phyloP scores from a whole-genome alignment of 108 stramenopile species.

The Nannochloropsis oceanica region DNA sequence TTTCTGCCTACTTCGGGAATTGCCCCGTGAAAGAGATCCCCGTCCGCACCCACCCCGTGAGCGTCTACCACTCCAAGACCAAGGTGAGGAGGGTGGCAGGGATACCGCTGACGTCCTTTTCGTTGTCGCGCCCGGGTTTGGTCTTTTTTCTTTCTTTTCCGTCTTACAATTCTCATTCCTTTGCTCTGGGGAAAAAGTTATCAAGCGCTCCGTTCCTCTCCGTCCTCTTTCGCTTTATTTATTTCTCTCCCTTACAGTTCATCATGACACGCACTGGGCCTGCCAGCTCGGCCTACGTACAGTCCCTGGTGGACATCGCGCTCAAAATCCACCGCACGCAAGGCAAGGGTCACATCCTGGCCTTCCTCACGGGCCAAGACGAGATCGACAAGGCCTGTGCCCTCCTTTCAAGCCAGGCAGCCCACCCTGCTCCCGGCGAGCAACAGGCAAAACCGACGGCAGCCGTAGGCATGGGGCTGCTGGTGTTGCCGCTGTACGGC shows the following conservation, averaged over 20 bases:
- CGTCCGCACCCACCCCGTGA: slow-evolving; percentile 34
- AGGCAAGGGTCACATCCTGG: slow-evolving; percentile 33
- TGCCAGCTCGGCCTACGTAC: slow-evolving; percentile 18
- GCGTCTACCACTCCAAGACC: slow-evolving; percentile 43
- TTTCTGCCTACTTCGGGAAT: slow-evolving; percentile 27
- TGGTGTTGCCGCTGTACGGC: slow-evolving; percentile 72
- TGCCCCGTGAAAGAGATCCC: slow-evolving; percentile 31
- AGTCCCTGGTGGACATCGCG: slow-evolving; percentile 30
- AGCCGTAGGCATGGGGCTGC: slow-evolving; percentile 2
- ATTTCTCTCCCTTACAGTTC: not conserved
- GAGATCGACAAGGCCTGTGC: slow-evolving; percentile 36
- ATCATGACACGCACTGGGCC: slow-evolving; percentile 34
- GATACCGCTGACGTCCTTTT: no score
- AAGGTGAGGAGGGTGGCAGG: not conserved
- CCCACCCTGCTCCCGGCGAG: not conserved
- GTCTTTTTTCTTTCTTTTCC: not conserved
- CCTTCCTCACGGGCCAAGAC: slow-evolving; percentile 43
- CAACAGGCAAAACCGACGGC: not conserved
- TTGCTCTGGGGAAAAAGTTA: no score
- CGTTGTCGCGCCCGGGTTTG: not conserved
- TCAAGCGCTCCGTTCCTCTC: not conserved
- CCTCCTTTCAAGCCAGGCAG: not conserved
- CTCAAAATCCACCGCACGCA: slow-evolving; percentile 35
- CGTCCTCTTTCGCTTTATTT: not conserved
- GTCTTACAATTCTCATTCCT: not conserved